phyloP scores from a whole-genome alignment of 495 filamentous ascomycete species.

The Hypoxylon fuscum region DNA sequence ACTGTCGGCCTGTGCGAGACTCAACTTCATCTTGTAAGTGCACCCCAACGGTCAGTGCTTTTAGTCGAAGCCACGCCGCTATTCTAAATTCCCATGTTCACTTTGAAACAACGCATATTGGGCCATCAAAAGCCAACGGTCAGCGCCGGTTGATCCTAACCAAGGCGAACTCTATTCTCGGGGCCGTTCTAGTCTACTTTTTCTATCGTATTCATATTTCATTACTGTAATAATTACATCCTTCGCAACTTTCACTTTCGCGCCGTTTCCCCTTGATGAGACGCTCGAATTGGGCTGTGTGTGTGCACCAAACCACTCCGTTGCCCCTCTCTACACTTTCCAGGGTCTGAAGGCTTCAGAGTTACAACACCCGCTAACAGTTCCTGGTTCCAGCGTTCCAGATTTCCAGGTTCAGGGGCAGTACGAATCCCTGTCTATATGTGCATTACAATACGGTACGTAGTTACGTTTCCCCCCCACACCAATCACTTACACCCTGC shows the following conservation, averaged over 20 bases:
- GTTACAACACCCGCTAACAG: slow-evolving; percentile 42
- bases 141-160: slow-evolving; percentile 18
- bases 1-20: slow-evolving; percentile 22
- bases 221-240: slow-evolving; percentile 36
- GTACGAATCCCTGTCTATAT: slow-evolving; percentile 18
- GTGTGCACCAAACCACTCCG: slow-evolving; percentile 2
- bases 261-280: slow-evolving; percentile 23
- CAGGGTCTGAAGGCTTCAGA: slow-evolving; percentile 34
- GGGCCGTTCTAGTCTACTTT: slow-evolving; percentile 5
- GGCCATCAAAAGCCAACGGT: slow-evolving; percentile 3
- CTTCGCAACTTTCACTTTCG: slow-evolving; percentile 13
- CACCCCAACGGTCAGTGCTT: slow-evolving; percentile 5
- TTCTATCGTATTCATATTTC: slow-evolving; percentile 12
- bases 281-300: slow-evolving; percentile 10
- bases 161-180: slow-evolving; percentile 12
- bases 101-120: slow-evolving; percentile 42
- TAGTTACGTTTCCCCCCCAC: slow-evolving; percentile 27
- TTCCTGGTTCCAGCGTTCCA: slow-evolving; percentile 39
- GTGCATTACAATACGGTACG: slow-evolving; percentile 38
- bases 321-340: slow-evolving; percentile 3
- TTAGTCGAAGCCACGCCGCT: slow-evolving; percentile 26
- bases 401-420: slow-evolving; percentile 46
- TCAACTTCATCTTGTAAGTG: slow-evolving; percentile 7
- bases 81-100: slow-evolving; percentile 37
- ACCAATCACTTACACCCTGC: slow-evolving; percentile 21